Evolutionary conservation across 176 grass and related monocot species (phyloP).

Genomic region (Luzula sylvatica): DNA sequence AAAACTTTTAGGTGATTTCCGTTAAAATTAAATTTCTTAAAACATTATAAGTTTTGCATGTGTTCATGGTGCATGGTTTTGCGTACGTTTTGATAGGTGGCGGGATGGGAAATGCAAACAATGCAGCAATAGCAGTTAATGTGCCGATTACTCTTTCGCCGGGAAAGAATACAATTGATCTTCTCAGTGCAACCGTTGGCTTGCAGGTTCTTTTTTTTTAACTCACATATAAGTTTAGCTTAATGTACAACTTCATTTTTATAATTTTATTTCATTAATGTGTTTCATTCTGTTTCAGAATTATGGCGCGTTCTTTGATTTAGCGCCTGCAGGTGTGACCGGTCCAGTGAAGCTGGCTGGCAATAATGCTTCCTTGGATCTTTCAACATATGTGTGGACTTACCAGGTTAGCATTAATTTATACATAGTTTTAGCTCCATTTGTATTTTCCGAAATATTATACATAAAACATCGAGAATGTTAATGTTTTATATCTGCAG

Average conservation of each 20-base stretch:
- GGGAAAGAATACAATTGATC: slow-evolving; percentile 92
- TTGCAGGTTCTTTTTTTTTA: slow-evolving; percentile 46
- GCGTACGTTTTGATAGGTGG: slow-evolving; percentile 47
- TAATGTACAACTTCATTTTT: background rate
- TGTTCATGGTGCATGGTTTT: background rate
- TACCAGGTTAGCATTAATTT: too few species aligned
- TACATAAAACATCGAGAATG: background rate
- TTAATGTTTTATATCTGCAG: slow-evolving; percentile 21
- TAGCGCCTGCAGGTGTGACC: slow-evolving; percentile 79
- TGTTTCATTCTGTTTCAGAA: slow-evolving; percentile 43
- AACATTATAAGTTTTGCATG: background rate
- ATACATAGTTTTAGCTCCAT: too few species aligned
- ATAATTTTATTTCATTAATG: background rate
- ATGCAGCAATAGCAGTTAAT: slow-evolving; percentile 38
- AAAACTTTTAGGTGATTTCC: slow-evolving; percentile 55
- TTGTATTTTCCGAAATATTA: too few species aligned
- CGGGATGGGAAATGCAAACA: slow-evolving; percentile 36
- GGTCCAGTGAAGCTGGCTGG: slow-evolving; percentile 82
- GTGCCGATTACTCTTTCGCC: slow-evolving; percentile 42
- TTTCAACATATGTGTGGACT: slow-evolving; percentile 75
- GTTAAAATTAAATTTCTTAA: slow-evolving; percentile 12
- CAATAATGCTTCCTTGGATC: slow-evolving; percentile 33
- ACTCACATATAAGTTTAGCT: background rate
- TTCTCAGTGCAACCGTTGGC: slow-evolving; percentile 90
- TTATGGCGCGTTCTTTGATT: slow-evolving; percentile 92